Conservation (phyloP, 169 alveolate genomes). For the Eimeria praecox region DNA sequence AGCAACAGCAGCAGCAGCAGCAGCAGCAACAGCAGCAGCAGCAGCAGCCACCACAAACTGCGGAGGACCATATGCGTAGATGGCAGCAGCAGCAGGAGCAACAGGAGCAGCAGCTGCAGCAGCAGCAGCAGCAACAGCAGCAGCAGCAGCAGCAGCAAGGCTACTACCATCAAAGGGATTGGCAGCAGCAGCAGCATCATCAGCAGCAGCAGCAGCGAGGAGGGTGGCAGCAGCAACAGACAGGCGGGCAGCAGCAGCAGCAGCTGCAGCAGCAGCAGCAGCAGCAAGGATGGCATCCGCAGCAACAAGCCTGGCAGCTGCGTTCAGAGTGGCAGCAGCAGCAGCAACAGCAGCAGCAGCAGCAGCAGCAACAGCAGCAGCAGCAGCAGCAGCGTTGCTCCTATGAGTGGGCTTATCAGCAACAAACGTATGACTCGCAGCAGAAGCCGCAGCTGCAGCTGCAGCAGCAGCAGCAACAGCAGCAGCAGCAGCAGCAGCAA, state of each 20-base stretch:
- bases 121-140: slow-evolving; percentile 25
- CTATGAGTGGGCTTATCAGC: neutral
- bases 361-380: neutral
- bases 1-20: slow-evolving; percentile 11
- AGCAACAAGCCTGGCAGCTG: neutral
- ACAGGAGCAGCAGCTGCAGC: slow-evolving; percentile 11
- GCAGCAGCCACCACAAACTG: neutral
- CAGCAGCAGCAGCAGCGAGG: neutral
- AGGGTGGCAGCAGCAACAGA: too few relatives aligned
- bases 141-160: neutral
- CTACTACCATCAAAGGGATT: neutral
- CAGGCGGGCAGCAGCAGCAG: neutral
- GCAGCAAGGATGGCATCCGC: neutral
- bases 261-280: neutral
- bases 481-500: slow-evolving; percentile 31
- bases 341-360: neutral
- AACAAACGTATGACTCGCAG: neutral
- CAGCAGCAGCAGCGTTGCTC: slow-evolving; percentile 24
- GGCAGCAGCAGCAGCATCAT: slow-evolving; percentile 3
- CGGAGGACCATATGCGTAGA: neutral
- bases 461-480: neutral
- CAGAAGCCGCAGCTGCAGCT: neutral
- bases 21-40: neutral
- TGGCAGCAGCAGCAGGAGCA: slow-evolving; percentile 48
- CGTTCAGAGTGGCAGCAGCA: neutral